Evolutionary conservation across 2,329 filamentous ascomycete genomes (phyloP).

Genomic region (Metarhizium humberi): DNA sequence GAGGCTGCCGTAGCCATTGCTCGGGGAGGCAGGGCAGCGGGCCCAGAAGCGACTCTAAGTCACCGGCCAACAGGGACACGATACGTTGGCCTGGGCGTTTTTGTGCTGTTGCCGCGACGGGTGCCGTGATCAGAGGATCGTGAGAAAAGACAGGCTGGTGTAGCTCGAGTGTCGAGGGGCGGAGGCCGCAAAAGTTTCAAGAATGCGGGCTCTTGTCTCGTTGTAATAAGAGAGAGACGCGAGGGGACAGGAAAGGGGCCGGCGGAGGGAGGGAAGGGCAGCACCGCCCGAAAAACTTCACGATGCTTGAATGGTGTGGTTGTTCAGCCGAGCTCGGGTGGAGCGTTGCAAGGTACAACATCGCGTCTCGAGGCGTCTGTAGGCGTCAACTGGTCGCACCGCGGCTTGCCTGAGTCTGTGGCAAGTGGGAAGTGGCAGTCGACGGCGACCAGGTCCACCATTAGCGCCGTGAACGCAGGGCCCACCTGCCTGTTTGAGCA

Average conservation of each 20-base stretch:
- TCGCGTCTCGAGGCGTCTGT: neutral
- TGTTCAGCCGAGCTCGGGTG: neutral
- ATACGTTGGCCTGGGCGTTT: neutral
- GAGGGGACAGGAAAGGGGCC: neutral
- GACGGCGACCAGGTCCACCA: neutral
- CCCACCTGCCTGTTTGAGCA: conserved; percentile 2
- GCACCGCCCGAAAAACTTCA: neutral
- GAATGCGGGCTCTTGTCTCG: conserved; percentile 4
- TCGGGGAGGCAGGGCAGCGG: neutral
- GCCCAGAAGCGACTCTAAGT: neutral
- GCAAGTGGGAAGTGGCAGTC: neutral
- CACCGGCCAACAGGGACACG: neutral
- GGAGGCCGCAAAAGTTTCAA: neutral
- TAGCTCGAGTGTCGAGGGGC: neutral
- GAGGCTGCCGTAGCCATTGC: conserved; percentile 13
- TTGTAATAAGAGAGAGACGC: neutral
- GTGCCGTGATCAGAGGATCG: neutral
- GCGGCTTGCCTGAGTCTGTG: neutral
- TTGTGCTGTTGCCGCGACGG: neutral
- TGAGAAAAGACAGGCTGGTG: conserved; percentile 1
- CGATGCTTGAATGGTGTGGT: conserved; percentile 5
- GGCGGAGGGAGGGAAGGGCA: neutral
- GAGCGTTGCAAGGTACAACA: neutral
- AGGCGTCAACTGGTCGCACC: neutral
- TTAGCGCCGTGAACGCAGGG: neutral